Evolutionary conservation across 2,329 filamentous ascomycete species (phyloP), one percentile per base, ranked within the genome.

Genomic region (Ascochyta fabae): DNA sequence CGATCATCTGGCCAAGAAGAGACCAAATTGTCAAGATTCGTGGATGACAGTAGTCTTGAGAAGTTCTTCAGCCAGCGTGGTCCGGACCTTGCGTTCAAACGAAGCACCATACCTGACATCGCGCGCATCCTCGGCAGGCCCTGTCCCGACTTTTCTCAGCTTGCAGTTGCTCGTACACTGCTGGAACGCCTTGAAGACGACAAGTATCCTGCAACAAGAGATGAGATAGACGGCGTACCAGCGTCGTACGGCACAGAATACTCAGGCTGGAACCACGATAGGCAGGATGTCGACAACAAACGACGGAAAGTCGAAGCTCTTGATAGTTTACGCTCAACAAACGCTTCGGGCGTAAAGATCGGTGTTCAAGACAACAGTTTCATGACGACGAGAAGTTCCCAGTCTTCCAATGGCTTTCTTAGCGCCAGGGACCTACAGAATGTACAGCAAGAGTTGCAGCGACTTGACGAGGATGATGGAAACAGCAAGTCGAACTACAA

Each of bases 1-100:
- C 87, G 86, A 63, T 88, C 86, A 56, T 86, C 88, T 7, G 83
- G 85, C 52, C 73, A 78, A 24, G 83, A 87, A 62, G 80, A 86
- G 53, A 86, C 88, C 0, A 85, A 83, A 7, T 72, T 94, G 15
- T 95, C 91, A 0, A 82, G 83, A 0, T 97, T 96, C 66, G 78
- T 97, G 19, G 82, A 85, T 0, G 78, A 82, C 1, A 74, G 77
- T 44, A 73, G 75, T 73, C 85, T 84, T 59, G 82, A 78, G 16
- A 76, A 76, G 33, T 77, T 79, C 26, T 83, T 88, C 57, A 81
- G 82, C 31, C 80, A 83, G 24, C 84, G 84, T 64, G 93, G 92
- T 0, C 91, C 93, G 1, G 66, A 68, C 33, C 40, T 68, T 7
- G 86, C 85, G 0, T 84, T 96, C 44, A 81, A 87, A 33, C 81